A percentile compares a stretch with the other conserved stretches of the same genome.
phyloP scores from a whole-genome alignment of 345 rosid genomes.

The Anastatica hierochuntica region DNA sequence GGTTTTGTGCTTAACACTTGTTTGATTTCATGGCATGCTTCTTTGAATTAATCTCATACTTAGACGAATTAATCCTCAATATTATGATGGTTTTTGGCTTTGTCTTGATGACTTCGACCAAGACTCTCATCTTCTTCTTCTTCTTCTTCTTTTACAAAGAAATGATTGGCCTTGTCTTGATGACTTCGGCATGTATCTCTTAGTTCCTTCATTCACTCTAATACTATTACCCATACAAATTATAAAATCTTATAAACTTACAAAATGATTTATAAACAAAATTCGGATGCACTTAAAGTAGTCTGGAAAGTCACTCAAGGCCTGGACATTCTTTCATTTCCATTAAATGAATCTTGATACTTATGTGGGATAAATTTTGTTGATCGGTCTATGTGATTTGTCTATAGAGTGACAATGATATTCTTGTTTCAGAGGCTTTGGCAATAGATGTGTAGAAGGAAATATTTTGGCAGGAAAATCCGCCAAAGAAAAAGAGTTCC shows the following conservation, averaged over 20 bases:
- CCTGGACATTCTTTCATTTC: conserved; percentile 19
- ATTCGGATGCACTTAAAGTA: conserved; percentile 56
- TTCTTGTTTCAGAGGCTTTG: conserved; percentile 99
- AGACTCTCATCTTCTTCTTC: too few species aligned
- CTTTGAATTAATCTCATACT: too few species aligned
- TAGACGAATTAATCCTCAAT: too few species aligned
- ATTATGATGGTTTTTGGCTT: too few species aligned
- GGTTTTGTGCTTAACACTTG: too few species aligned
- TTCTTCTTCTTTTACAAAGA: too few species aligned
- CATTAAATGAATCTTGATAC: background rate
- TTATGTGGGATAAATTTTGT: background rate
- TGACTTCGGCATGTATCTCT: too few species aligned
- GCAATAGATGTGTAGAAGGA: conserved; percentile 88
- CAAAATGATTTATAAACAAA: conserved; percentile 34
- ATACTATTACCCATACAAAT: background rate
- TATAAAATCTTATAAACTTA: conserved; percentile 16
- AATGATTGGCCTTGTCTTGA: too few species aligned
- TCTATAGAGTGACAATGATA: conserved; percentile 73
- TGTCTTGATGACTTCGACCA: too few species aligned
- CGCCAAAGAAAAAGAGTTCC: conserved; percentile 87
- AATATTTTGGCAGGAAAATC: conserved; percentile 81
- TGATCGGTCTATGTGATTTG: background rate
- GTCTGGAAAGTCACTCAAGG: conserved; percentile 83
- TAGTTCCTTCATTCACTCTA: too few species aligned
- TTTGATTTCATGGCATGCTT: too few species aligned